Conservation (phyloP, 2,329 filamentous ascomycete species). For the Alternaria metachromatica region DNA sequence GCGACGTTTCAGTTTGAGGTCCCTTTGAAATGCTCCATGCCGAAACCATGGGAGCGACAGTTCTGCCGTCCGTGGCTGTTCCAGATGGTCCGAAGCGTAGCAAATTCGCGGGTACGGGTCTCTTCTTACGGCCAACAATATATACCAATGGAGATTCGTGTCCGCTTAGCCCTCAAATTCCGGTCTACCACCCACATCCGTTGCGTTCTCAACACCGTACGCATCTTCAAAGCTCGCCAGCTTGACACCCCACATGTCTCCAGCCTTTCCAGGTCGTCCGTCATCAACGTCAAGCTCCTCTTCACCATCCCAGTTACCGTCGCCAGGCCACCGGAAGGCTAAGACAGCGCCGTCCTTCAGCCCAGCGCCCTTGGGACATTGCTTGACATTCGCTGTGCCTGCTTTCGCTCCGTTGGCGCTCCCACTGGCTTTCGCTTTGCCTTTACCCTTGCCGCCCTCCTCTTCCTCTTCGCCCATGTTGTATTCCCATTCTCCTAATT, state of each 20-base stretch:
- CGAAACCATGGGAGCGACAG: background rate
- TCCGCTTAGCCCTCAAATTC: conserved; percentile 41
- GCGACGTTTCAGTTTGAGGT: background rate
- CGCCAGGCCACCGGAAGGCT: conserved; percentile 46
- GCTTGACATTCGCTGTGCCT: conserved; percentile 17
- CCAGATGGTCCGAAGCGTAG: background rate
- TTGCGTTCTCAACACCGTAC: conserved; percentile 42
- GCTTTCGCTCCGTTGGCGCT: background rate
- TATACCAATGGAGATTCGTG: too few species aligned
- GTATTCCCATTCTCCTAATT: conserved; percentile 44
- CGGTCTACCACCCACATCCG: conserved; percentile 37
- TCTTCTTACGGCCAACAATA: too few species aligned
- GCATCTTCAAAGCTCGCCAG: conserved; percentile 47
- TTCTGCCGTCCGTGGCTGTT: background rate
- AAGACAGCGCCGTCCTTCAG: conserved; percentile 46
- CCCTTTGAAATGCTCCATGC: background rate
- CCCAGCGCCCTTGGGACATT: conserved; percentile 46
- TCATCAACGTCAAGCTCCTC: conserved; percentile 17
- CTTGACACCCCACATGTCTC: conserved; percentile 44
- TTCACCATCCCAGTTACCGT: conserved; percentile 30
- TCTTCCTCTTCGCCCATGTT: conserved; percentile 33
- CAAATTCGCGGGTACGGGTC: background rate
- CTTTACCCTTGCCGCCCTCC: conserved; percentile 47
- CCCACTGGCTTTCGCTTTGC: conserved; percentile 46
- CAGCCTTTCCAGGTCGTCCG: conserved; percentile 9